These are phyloP conservation scores for Aspergillus melleus DNA, from an alignment of 2,329 filamentous ascomycete genomes.

Conservation along the genomic window DNA sequence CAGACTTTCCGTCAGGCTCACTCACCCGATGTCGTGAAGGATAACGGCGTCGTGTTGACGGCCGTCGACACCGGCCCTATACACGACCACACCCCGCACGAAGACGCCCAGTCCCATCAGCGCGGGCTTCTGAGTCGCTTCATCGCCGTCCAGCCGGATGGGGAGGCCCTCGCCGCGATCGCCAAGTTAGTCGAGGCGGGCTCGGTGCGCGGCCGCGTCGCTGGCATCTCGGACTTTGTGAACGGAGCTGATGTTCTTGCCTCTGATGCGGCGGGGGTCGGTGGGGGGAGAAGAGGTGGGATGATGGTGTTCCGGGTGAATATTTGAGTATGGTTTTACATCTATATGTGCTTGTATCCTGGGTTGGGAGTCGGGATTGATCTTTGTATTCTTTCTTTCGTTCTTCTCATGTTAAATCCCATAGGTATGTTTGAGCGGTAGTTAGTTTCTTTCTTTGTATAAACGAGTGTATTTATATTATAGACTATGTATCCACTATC, in stretches of 20 bases:
- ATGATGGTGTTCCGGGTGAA: constrained; percentile 38
- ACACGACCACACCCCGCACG: constrained; percentile 11
- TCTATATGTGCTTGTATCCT: neutral
- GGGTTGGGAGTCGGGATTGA: too few species aligned
- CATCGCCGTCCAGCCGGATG: constrained; percentile 40
- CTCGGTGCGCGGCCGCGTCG: constrained; percentile 34
- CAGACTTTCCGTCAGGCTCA: constrained; percentile 36
- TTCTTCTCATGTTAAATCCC: neutral
- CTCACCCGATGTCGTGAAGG: constrained; percentile 32
- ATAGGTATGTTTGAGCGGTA: too few species aligned
- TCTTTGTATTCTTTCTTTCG: neutral
- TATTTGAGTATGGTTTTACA: constrained; percentile 12
- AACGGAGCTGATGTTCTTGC: constrained; percentile 36
- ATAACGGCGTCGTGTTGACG: constrained; percentile 36
- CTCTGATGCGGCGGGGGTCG: constrained; percentile 29
- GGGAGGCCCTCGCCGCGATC: constrained; percentile 34
- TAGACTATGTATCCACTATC: too few species aligned
- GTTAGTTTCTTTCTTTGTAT: too few species aligned
- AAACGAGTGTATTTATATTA: too few species aligned
- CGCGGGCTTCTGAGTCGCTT: constrained; percentile 33
- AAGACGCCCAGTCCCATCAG: constrained; percentile 12
- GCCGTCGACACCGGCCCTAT: constrained; percentile 32
- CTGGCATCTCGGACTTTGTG: constrained; percentile 35
- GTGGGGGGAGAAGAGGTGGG: constrained; percentile 25
- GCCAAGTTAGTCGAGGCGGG: constrained; percentile 36